These are phyloP conservation scores for Colletotrichum orbiculare DNA, from an alignment of 2,329 filamentous ascomycete genomes.

Conservation along the genomic window DNA sequence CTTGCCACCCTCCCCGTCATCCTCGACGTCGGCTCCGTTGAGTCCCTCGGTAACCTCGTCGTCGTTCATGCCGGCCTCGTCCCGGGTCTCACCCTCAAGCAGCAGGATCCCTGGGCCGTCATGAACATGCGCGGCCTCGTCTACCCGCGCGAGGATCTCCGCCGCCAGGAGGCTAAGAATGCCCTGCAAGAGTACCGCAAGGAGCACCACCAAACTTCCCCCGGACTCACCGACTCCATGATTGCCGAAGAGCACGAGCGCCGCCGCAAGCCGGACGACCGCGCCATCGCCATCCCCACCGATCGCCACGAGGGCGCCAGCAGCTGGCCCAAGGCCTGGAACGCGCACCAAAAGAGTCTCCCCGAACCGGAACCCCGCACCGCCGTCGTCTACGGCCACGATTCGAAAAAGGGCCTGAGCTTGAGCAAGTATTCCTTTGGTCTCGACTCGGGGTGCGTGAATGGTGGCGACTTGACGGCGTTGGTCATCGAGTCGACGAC, in stretches of 20 bases:
- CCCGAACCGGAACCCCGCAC: conserved; percentile 60
- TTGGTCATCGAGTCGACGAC: conserved; percentile 73
- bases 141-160: conserved; percentile 55
- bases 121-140: conserved; percentile 94
- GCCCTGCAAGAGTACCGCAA: conserved; percentile 32
- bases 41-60: conserved; percentile 61
- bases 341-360: conserved; percentile 57
- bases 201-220: conserved; percentile 34
- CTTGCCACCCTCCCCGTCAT: conserved; percentile 81
- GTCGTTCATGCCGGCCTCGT: conserved; percentile 90
- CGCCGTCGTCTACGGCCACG: conserved; percentile 85
- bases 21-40: conserved; percentile 74
- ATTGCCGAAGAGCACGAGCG: conserved; percentile 36
- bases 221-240: conserved; percentile 32
- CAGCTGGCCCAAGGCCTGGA: conserved; percentile 76
- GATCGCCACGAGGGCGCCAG: conserved; percentile 61
- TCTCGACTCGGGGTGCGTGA: conserved; percentile 85
- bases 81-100: conserved; percentile 75
- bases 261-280: conserved; percentile 41
- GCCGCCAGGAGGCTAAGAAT: conserved; percentile 48
- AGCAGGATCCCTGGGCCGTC: conserved; percentile 80
- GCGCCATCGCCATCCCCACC: conserved; percentile 48
- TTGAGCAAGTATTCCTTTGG: conserved; percentile 79
- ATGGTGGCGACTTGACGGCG: conserved; percentile 80
- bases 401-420: conserved; percentile 76